phyloP scores from a whole-genome alignment of 305 asterid species.

The Fraxinus dipetala region DNA sequence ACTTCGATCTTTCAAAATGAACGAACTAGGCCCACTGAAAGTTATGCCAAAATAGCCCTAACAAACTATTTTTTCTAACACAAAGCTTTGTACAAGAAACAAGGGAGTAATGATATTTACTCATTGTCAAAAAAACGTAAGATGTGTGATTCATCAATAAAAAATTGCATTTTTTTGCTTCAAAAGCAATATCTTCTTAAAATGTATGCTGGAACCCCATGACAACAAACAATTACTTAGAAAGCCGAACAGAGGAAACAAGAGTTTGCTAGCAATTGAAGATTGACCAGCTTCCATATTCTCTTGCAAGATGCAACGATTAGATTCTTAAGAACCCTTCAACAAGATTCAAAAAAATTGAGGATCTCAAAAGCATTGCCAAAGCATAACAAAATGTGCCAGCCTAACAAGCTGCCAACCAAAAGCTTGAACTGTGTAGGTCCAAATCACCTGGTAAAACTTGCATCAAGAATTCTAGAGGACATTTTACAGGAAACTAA shows the following conservation, averaged over 20 bases:
- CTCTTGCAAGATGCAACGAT: slow-evolving; percentile 48
- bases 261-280: no score
- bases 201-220: no score
- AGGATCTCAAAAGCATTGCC: slow-evolving; percentile 43
- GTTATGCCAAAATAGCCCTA: slow-evolving; percentile 24
- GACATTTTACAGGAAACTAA: neutral
- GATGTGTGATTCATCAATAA: no score
- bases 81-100: no score
- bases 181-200: no score
- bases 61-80: no score
- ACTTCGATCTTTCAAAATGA: no score
- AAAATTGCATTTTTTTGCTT: no score
- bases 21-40: slow-evolving; percentile 17
- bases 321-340: slow-evolving; percentile 59
- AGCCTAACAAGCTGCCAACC: slow-evolving; percentile 55
- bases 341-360: slow-evolving; percentile 66
- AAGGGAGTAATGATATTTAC: no score
- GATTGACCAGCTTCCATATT: neutral
- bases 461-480: slow-evolving; percentile 15
- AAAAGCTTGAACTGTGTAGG: slow-evolving; percentile 60
- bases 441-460: neutral
- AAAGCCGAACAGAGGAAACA: no score
- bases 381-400: slow-evolving; percentile 23
- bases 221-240: no score
- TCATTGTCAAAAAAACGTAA: no score